A percentile compares a stretch with the other conserved stretches of the same genome.
Conservation (phyloP, 225 moss, liverwort and hornwort species). For the Takakia lepidozioides region DNA sequence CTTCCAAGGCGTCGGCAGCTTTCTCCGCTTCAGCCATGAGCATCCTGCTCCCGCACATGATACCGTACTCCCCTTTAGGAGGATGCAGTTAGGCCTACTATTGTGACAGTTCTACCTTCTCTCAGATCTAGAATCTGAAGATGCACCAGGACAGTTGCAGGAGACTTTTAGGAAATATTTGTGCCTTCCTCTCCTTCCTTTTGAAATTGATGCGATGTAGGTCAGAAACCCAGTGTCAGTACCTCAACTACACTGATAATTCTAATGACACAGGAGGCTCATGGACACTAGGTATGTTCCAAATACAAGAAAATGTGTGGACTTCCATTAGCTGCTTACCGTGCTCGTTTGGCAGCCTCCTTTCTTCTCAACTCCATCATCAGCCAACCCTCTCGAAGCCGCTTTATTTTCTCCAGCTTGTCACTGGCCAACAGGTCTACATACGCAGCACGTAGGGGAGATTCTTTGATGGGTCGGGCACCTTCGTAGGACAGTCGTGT, state of each 20-base stretch:
- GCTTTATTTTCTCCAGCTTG: conserved; percentile 59
- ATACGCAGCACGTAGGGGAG: conserved; percentile 22
- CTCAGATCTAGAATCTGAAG: no score
- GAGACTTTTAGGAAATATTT: no score
- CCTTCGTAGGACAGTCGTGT: conserved; percentile 9
- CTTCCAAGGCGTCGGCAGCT: conserved; percentile 32
- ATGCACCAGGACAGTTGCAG: no score
- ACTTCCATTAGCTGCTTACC: no score
- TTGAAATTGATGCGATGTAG: no score
- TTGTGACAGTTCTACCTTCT: no score
- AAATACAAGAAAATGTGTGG: neutral
- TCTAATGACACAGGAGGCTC: no score
- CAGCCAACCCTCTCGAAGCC: conserved; percentile 61
- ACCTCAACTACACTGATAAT: no score
- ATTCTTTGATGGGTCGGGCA: conserved; percentile 18
- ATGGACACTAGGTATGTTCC: neutral
- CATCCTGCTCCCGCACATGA: conserved; percentile 15
- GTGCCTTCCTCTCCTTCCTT: no score
- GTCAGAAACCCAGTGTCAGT: no score
- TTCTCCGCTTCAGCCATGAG: conserved; percentile 46
- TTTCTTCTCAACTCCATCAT: conserved; percentile 60
- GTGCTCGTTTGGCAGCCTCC: conserved; percentile 73
- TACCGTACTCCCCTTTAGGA: no score
- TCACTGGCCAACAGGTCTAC: conserved; percentile 56
- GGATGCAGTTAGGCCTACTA: no score